Evolutionary conservation across 768 basidiomycete species (phyloP).

Genomic region (Suillus subaureus): DNA sequence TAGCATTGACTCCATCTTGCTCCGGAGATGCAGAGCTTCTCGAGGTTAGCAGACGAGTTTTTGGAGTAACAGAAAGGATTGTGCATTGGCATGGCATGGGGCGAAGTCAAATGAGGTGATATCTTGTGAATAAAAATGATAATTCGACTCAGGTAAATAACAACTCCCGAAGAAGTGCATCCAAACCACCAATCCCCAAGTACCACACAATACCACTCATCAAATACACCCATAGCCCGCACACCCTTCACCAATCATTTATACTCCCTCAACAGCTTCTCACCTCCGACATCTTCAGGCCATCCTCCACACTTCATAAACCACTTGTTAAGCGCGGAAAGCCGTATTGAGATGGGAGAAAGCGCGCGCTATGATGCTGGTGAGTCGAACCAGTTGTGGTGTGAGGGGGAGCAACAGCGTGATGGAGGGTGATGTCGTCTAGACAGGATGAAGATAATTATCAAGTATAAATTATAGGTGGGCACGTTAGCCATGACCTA

Average conservation of each 20-base stretch:
- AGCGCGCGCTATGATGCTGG: slow-evolving; percentile 41
- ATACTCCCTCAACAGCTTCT: slow-evolving; percentile 80
- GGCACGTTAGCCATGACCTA: background rate
- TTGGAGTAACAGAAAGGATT: background rate
- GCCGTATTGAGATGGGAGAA: slow-evolving; percentile 42
- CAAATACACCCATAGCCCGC: slow-evolving; percentile 49
- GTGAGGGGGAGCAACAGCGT: slow-evolving; percentile 36
- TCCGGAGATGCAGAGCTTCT: background rate
- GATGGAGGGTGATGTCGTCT: slow-evolving; percentile 37
- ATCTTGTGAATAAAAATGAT: background rate
- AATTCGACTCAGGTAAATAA: background rate
- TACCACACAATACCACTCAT: slow-evolving; percentile 13
- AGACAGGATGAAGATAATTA: background rate
- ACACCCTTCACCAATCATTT: slow-evolving; percentile 73
- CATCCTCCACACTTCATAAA: slow-evolving; percentile 78
- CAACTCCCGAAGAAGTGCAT: background rate
- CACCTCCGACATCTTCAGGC: slow-evolving; percentile 81
- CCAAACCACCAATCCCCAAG: background rate
- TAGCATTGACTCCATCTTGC: background rate
- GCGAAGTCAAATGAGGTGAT: background rate
- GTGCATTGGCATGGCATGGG: background rate
- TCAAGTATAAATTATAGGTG: background rate
- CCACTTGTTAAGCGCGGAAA: slow-evolving; percentile 65
- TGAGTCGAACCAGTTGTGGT: slow-evolving; percentile 33
- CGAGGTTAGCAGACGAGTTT: background rate